phyloP scores from a whole-genome alignment of 371 early-diverging fungal species.

The Zychaea mexicana region DNA sequence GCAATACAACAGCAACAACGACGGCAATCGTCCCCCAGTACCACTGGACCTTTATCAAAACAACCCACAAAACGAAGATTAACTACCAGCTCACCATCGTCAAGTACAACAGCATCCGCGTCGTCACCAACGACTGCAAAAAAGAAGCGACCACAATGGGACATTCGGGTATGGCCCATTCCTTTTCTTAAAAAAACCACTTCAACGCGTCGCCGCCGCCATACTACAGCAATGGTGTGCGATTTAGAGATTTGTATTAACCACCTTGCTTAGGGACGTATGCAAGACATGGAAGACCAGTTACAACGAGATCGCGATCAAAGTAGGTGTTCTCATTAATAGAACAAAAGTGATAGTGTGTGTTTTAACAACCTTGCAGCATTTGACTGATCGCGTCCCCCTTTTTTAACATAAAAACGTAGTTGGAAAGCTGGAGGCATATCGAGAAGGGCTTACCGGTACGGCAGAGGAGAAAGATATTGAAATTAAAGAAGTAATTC shows the following conservation, averaged over 20 bases:
- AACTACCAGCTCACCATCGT: background rate
- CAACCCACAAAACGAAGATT: conserved; percentile 3
- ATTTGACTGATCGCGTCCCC: no score
- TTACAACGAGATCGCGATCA: conserved; percentile 24
- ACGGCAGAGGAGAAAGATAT: conserved; percentile 31
- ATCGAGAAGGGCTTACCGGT: conserved; percentile 27
- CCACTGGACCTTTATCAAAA: background rate
- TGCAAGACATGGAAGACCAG: conserved; percentile 35
- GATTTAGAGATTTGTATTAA: conserved; percentile 4
- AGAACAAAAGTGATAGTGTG: background rate
- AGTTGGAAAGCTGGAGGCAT: conserved; percentile 29
- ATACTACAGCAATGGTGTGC: background rate
- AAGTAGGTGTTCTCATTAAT: conserved; percentile 18
- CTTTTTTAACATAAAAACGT: background rate
- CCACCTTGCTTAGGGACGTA: conserved; percentile 35
- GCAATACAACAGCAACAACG: no score
- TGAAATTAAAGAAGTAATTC: conserved; percentile 30
- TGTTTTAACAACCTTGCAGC: background rate
- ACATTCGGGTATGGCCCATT: conserved; percentile 33
- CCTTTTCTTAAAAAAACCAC: background rate
- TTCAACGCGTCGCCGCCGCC: no score
- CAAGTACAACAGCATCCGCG: background rate
- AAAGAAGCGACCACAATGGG: conserved; percentile 39
- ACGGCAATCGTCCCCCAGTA: background rate
- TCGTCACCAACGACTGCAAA: background rate